These are phyloP conservation scores for Lentinula guzmanii DNA, from an alignment of 768 basidiomycete species.

Conservation along the genomic window DNA sequence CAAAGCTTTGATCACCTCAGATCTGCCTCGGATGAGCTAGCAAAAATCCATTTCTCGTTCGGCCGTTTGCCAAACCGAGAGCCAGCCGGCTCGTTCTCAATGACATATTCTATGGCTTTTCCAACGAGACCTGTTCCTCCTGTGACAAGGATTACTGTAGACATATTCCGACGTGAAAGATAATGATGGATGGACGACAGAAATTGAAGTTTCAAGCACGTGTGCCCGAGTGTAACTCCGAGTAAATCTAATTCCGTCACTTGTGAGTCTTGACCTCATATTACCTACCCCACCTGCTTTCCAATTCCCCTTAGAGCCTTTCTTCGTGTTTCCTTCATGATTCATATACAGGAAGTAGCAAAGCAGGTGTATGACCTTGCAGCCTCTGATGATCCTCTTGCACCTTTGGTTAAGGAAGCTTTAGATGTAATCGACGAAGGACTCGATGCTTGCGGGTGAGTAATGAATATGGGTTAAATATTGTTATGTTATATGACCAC, in stretches of 20 bases:
- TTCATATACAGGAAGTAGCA: constrained; percentile 33
- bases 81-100: constrained; percentile 72
- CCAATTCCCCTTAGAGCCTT: neutral
- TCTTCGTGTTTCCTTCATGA: neutral
- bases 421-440: constrained; percentile 75
- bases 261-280: neutral
- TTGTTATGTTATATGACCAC: neutral
- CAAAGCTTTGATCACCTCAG: constrained; percentile 47
- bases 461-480: constrained; percentile 10
- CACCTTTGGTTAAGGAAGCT: constrained; percentile 67
- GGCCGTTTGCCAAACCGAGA: constrained; percentile 71
- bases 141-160: constrained; percentile 67
- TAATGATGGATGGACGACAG: neutral
- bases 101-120: constrained; percentile 71
- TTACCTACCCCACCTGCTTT: neutral
- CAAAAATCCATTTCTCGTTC: constrained; percentile 86
- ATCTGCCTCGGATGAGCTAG: constrained; percentile 75
- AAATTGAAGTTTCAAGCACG: neutral
- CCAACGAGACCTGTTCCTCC: constrained; percentile 87
- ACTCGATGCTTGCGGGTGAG: constrained; percentile 79
- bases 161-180: constrained; percentile 16
- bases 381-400: constrained; percentile 45
- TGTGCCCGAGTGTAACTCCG: neutral
- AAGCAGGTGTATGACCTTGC: constrained; percentile 60
- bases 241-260: neutral